Percentiles rank a stretch among this genome's conserved stretches.
These are phyloP conservation scores for Candida sp. DNA, from an alignment of 1,139 yeast species.

Conservation along the genomic window DNA sequence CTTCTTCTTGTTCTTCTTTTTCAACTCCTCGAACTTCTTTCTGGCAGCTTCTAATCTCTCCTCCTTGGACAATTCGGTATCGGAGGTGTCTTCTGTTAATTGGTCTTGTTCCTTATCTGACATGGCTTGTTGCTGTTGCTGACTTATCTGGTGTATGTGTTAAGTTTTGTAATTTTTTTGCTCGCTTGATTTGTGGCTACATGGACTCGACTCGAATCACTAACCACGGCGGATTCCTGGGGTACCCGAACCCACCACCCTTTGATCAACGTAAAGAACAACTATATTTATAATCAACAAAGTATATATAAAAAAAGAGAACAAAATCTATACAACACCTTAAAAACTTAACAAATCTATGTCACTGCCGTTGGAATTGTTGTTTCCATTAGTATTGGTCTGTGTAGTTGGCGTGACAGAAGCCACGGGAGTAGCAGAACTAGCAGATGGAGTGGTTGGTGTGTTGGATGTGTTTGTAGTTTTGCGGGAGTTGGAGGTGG, in stretches of 20 bases:
- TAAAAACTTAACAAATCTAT: constrained; percentile 39
- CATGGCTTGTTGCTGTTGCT: constrained; percentile 7
- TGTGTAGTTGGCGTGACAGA: constrained; percentile 12
- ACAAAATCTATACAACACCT: not conserved
- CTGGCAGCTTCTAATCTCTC: constrained; percentile 69
- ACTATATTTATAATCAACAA: no score
- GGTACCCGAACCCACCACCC: no score
- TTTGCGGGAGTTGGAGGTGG: not conserved
- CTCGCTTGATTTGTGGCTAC: not conserved
- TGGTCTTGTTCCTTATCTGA: constrained; percentile 13
- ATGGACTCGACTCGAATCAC: no score
- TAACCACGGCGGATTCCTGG: no score
- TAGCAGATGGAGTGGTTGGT: constrained; percentile 7
- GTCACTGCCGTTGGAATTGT: constrained; percentile 23
- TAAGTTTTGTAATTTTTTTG: not conserved
- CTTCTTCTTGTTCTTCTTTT: constrained; percentile 59
- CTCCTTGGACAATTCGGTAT: constrained; percentile 42
- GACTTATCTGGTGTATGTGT: no score
- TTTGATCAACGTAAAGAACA: not conserved
- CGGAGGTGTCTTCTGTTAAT: constrained; percentile 4
- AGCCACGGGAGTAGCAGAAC: not conserved
- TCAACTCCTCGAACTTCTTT: constrained; percentile 65
- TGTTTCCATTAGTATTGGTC: constrained; percentile 12
- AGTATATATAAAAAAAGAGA: no score
- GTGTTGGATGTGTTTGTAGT: not conserved